Conservation (phyloP, 768 basidiomycete genomes). For the Heimioporus sp. region DNA sequence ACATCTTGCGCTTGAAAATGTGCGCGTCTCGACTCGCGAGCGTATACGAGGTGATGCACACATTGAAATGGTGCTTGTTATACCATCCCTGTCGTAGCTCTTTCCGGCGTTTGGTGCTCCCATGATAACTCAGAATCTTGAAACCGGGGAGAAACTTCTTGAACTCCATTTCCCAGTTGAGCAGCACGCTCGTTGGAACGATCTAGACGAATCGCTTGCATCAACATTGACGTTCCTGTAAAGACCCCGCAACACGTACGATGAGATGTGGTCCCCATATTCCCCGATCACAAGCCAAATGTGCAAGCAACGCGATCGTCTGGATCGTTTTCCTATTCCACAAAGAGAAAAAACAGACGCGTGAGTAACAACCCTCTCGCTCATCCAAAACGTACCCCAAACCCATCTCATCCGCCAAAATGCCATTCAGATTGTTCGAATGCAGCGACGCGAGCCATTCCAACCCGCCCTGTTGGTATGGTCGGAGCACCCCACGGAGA, state of each 20-base stretch:
- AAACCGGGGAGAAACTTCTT: constrained; percentile 93
- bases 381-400: constrained; percentile 60
- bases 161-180: constrained; percentile 98
- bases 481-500: constrained; percentile 83
- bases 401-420: constrained; percentile 93
- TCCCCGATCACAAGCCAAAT: constrained; percentile 86
- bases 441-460: constrained; percentile 94
- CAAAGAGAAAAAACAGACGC: background rate
- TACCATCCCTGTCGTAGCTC: constrained; percentile 91
- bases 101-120: constrained; percentile 83
- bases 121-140: constrained; percentile 86
- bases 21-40: constrained; percentile 89
- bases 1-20: constrained; percentile 87
- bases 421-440: constrained; percentile 75
- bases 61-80: constrained; percentile 86
- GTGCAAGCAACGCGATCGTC: constrained; percentile 90
- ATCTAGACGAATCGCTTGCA: constrained; percentile 41
- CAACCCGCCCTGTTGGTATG: constrained; percentile 90
- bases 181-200: constrained; percentile 87
- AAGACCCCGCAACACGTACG: constrained; percentile 34
- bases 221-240: background rate
- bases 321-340: constrained; percentile 85
- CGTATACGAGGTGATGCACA: constrained; percentile 92
- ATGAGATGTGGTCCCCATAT: constrained; percentile 95
- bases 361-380: background rate